Conservation (phyloP, 208 protist genomes). For the Trypanosoma avium region DNA sequence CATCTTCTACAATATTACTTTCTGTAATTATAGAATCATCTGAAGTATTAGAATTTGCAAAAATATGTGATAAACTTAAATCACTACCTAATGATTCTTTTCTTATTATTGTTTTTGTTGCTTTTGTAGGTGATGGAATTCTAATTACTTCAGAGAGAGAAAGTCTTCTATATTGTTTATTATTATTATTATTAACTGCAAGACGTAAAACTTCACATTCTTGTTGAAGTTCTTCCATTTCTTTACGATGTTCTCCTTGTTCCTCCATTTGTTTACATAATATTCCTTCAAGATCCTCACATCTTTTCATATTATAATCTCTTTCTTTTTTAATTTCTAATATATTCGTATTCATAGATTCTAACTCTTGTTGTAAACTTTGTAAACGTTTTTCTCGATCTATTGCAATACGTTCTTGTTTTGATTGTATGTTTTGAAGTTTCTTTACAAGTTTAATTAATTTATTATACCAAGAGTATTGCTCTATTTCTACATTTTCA, state of each 20-base stretch:
- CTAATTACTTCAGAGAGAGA: too few relatives aligned
- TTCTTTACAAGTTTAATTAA: conserved; percentile 2
- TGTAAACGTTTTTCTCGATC: background rate
- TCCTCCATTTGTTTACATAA: conserved; percentile 6
- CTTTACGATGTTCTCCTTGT: background rate
- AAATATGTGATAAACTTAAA: too few relatives aligned
- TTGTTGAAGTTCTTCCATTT: background rate
- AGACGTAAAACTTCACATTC: conserved; percentile 8
- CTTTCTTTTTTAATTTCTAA: background rate
- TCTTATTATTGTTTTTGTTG: too few relatives aligned
- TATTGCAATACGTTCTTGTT: background rate
- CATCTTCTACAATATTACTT: too few relatives aligned
- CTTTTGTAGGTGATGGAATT: too few relatives aligned
- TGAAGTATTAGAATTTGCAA: too few relatives aligned
- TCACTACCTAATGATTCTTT: too few relatives aligned
- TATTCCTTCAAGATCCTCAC: conserved; percentile 17
- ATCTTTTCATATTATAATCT: background rate
- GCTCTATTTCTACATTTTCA: background rate
- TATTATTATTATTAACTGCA: background rate
- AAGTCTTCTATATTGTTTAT: too few relatives aligned
- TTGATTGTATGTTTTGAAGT: conserved; percentile 1
- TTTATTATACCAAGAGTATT: background rate
- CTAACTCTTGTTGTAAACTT: background rate
- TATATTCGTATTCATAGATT: background rate
- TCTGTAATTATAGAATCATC: too few relatives aligned